Evolutionary conservation across 2,329 filamentous ascomycete genomes (phyloP), one percentile per base, ranked within the genome.

Genomic region (Chaetoscypha palmicola): DNA sequence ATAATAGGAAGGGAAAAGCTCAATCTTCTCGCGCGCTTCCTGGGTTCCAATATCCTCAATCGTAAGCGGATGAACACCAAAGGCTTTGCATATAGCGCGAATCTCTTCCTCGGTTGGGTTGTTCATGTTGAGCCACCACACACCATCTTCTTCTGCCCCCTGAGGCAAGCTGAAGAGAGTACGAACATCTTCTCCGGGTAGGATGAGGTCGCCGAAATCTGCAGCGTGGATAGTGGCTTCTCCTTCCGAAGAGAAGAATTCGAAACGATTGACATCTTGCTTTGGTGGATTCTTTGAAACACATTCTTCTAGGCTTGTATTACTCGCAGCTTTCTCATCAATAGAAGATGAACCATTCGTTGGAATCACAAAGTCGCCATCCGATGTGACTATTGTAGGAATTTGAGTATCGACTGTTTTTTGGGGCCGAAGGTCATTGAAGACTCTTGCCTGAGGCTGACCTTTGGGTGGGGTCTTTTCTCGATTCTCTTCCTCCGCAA

Each of bases 71-170:
- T 98, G 92, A 43, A 98, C 86, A 11, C 88, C 88, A 65, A 98
- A 98, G 3, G 92, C 90, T 60, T 90, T 89, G 70, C 88, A 94
- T 50, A 98, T 83, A 22, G 83, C 83, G 33, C 82, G 80, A 16
- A 95, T 81, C 63, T 97, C 92, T 47, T 91, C 89, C 59, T 90
- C 86, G 1, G 83, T 90, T 1, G 91, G 88, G 55, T 86, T 88
- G 62, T 91, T 84, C 62, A 96, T 83, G 59, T 98, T 94, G 39
- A 98, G 74, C 92, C 92, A 98, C 90, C 91, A 98, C n/a, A 95
- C 90, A 58, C 91, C 91, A 49, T 80, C 77, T 22, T 74, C 73
- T 2, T 73, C 72, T 24, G 76, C 77, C 26, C 80, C 71, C 54
- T 81, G 79, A 5, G 79, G 79, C 24, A 81, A 69, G 23, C 72